Conservation (phyloP, 164 flowering plant species). For the Kalanchoe fedtschenkoi region DNA sequence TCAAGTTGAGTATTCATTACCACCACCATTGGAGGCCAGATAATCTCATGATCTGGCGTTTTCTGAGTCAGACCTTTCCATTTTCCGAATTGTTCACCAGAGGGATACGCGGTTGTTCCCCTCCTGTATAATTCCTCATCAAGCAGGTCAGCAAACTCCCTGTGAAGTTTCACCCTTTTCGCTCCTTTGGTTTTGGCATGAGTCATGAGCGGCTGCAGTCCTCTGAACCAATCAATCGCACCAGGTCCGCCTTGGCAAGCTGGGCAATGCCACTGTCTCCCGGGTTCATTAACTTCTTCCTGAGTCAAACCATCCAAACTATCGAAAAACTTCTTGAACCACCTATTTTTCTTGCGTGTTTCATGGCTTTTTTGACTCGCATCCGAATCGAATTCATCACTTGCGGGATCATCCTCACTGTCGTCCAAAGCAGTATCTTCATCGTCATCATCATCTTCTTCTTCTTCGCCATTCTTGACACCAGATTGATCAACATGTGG, state of each 20-base stretch:
- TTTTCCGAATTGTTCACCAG: slow-evolving; percentile 64
- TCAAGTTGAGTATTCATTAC: slow-evolving; percentile 73
- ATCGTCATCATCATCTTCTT: slow-evolving; percentile 21
- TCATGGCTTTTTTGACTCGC: slow-evolving; percentile 53
- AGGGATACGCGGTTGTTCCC: slow-evolving; percentile 58
- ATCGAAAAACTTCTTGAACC: slow-evolving; percentile 57
- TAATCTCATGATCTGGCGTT: slow-evolving; percentile 49
- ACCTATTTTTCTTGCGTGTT: slow-evolving; percentile 45
- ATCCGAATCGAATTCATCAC: slow-evolving; percentile 74
- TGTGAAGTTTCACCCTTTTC: slow-evolving; percentile 56
- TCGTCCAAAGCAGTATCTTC: slow-evolving; percentile 27
- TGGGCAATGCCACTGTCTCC: slow-evolving; percentile 93
- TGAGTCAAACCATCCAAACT: slow-evolving; percentile 37
- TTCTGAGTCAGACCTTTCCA: slow-evolving; percentile 54
- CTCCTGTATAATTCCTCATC: slow-evolving; percentile 60
- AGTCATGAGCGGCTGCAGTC: slow-evolving; percentile 67
- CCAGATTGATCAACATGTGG: slow-evolving; percentile 4
- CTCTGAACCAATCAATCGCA: slow-evolving; percentile 84
- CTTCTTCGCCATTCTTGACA: slow-evolving; percentile 18
- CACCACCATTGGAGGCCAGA: slow-evolving; percentile 96
- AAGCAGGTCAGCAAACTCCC: slow-evolving; percentile 65
- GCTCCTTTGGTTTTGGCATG: slow-evolving; percentile 86
- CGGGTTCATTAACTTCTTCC: slow-evolving; percentile 53
- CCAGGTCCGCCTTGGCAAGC: slow-evolving; percentile 96
- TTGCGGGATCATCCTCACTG: slow-evolving; percentile 46